Percentiles rank a stretch among this genome's conserved stretches.
These are phyloP conservation scores for Pseudogymnoascus sp. DNA, from an alignment of 2,329 filamentous ascomycete genomes.

Conservation along the genomic window DNA sequence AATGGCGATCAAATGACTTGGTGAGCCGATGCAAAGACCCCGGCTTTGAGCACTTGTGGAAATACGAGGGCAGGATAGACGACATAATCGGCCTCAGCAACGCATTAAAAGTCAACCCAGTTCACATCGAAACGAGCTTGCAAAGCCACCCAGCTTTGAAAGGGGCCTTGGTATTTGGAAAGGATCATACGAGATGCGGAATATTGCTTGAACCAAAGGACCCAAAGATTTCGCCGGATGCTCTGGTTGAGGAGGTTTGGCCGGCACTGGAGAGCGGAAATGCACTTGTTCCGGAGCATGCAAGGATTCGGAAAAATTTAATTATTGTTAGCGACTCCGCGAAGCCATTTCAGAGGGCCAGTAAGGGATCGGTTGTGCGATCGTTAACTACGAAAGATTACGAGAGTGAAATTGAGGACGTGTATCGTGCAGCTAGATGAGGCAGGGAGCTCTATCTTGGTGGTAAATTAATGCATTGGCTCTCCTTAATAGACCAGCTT, in stretches of 20 bases:
- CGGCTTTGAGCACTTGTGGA: constrained; percentile 10
- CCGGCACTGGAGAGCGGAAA: constrained; percentile 15
- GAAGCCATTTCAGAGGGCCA: constrained; percentile 14
- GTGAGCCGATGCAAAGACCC: constrained; percentile 13
- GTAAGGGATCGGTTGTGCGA: constrained; percentile 15
- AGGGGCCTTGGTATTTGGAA: constrained; percentile 27
- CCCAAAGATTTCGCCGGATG: background rate
- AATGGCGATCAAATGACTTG: constrained; percentile 38
- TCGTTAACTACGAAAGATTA: constrained; percentile 10
- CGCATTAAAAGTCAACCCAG: background rate
- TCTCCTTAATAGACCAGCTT: too few species aligned
- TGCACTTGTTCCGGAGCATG: constrained; percentile 14
- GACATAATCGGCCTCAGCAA: constrained; percentile 16
- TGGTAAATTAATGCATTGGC: background rate
- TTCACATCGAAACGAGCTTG: background rate
- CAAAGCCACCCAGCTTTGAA: background rate
- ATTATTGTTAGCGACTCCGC: constrained; percentile 13
- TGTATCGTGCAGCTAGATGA: constrained; percentile 2
- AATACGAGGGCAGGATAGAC: constrained; percentile 14
- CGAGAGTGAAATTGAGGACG: constrained; percentile 11
- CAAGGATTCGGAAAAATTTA: constrained; percentile 12
- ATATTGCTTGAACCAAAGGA: constrained; percentile 15
- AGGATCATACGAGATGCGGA: constrained; percentile 16
- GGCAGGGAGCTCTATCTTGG: background rate
- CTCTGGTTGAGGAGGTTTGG: constrained; percentile 15